Evolutionary conservation across 208 protist species (phyloP).

Genomic region (Wallacemonas sp.): DNA sequence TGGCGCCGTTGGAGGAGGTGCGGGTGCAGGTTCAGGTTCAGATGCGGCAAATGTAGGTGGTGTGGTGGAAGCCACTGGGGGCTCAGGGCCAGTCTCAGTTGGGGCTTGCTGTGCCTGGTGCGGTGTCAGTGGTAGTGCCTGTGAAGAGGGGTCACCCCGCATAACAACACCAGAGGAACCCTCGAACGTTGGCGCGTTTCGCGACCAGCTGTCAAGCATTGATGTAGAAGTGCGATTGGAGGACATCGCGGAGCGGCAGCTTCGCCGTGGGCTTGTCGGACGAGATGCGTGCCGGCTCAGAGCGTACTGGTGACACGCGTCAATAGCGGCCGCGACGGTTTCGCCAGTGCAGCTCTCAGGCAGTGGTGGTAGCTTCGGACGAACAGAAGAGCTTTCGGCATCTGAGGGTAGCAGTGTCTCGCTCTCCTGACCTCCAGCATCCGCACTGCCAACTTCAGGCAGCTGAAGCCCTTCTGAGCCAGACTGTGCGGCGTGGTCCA

Average conservation of each 20-base stretch:
- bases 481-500: background rate
- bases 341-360: constrained; percentile 11
- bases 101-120: too few species aligned
- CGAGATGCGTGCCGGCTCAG: constrained; percentile 3
- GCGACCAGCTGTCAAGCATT: background rate
- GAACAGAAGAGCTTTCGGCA: background rate
- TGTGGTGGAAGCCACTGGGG: background rate
- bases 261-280: background rate
- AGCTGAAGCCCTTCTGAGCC: too few species aligned
- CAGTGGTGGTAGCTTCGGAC: constrained; percentile 2
- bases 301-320: constrained; percentile 13
- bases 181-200: background rate
- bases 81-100: too few species aligned
- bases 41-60: background rate
- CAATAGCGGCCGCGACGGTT: constrained; percentile 1
- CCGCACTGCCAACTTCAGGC: background rate
- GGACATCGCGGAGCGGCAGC: background rate
- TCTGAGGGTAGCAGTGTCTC: background rate
- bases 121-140: too few species aligned
- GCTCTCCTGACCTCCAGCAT: background rate
- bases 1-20: background rate
- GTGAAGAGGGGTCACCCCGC: too few species aligned
- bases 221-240: constrained; percentile 9
- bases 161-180: too few species aligned
- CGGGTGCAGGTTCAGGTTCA: background rate